Conservation (phyloP, 202 grass and related monocot genomes). For the Zoysia matrella region DNA sequence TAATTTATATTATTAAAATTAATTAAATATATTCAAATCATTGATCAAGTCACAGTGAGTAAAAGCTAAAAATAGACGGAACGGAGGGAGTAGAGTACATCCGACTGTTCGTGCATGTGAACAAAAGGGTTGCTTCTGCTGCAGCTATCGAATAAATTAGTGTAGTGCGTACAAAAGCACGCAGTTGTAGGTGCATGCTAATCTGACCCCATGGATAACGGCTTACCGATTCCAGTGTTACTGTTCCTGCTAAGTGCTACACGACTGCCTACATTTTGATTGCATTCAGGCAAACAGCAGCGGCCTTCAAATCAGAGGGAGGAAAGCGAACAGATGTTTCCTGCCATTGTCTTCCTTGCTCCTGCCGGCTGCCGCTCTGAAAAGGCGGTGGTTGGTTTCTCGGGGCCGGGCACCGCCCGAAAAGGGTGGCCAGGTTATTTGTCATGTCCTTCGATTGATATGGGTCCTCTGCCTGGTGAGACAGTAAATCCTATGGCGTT, state of each 20-base stretch:
- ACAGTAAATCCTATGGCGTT: neutral
- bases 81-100: neutral
- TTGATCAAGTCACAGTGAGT: too few species aligned
- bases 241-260: neutral
- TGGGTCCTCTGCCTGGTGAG: neutral
- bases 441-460: slow-evolving; percentile 31
- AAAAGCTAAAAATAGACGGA: too few species aligned
- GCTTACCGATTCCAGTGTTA: neutral
- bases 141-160: neutral
- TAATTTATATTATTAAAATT: too few species aligned
- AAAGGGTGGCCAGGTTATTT: slow-evolving; percentile 28
- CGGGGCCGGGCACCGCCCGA: slow-evolving; percentile 31
- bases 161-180: neutral
- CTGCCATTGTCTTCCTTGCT: slow-evolving; percentile 27
- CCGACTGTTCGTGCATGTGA: slow-evolving; percentile 29
- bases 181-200: neutral
- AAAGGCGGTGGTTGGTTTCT: slow-evolving; percentile 44
- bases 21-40: too few species aligned
- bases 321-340: slow-evolving; percentile 32
- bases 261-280: neutral
- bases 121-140: neutral
- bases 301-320: slow-evolving; percentile 62
- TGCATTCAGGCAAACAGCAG: slow-evolving; percentile 45
- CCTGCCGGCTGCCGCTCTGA: neutral
- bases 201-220: neutral